Evolutionary conservation across 495 filamentous ascomycete species (phyloP).

Genomic region (Aspergillus sclerotioniger): DNA sequence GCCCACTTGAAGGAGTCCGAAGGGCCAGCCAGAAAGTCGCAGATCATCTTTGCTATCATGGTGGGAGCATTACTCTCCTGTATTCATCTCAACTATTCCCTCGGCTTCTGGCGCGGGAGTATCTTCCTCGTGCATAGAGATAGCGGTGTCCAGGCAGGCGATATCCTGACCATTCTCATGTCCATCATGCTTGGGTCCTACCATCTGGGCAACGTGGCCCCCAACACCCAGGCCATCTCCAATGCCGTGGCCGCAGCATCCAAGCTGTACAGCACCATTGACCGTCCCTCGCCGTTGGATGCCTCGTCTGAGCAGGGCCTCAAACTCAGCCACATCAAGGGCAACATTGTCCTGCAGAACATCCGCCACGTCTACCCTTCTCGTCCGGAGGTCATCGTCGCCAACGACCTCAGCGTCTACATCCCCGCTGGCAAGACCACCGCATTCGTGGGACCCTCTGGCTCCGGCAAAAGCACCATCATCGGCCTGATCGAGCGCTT

Average conservation of each 20-base stretch:
- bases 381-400: constrained; percentile 81
- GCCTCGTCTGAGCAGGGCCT: constrained; percentile 65
- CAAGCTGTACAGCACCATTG: constrained; percentile 92
- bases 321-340: constrained; percentile 66
- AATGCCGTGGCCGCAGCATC: constrained; percentile 76
- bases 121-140: constrained; percentile 67
- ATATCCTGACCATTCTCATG: constrained; percentile 77
- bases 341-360: constrained; percentile 73
- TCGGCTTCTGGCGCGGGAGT: constrained; percentile 94
- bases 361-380: constrained; percentile 94
- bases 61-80: constrained; percentile 75
- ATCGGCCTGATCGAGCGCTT: constrained; percentile 90
- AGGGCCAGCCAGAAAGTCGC: constrained; percentile 69
- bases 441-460: constrained; percentile 83
- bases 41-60: constrained; percentile 69
- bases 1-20: constrained; percentile 67
- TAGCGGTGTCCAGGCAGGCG: constrained; percentile 42
- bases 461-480: constrained; percentile 88
- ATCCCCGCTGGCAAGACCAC: constrained; percentile 85
- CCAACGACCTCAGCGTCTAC: constrained; percentile 72
- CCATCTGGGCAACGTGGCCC: constrained; percentile 82
- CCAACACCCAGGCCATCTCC: constrained; percentile 79
- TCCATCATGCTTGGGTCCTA: constrained; percentile 92
- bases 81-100: constrained; percentile 86
- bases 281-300: constrained; percentile 81